Evolutionary conservation across 176 grass and related monocot species (phyloP).

Genomic region (Phoenix roebelenii): DNA sequence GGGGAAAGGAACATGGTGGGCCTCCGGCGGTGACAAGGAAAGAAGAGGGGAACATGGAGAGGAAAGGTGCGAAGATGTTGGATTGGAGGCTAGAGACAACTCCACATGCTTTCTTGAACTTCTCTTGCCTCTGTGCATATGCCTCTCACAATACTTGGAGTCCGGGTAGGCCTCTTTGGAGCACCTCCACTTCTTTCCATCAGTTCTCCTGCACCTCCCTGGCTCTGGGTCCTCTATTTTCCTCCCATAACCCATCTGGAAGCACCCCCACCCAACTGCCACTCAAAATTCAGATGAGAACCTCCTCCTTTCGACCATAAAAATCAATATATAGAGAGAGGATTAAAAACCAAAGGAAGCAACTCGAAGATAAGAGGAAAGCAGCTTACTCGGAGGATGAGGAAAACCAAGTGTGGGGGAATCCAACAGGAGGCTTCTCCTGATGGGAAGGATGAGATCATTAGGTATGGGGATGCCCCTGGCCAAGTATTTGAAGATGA

Average conservation of each 20-base stretch:
- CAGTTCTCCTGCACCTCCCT: conserved; percentile 34
- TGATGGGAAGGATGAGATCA: conserved; percentile 17
- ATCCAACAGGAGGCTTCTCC: conserved; percentile 11
- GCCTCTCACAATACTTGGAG: conserved; percentile 43
- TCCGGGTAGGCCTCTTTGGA: conserved; percentile 34
- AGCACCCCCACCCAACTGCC: conserved; percentile 27
- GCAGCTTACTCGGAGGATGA: conserved; percentile 5
- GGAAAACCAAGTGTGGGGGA: conserved; percentile 2
- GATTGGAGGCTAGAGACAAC: conserved; percentile 35
- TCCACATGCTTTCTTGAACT: conserved; percentile 57
- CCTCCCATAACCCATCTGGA: conserved; percentile 18
- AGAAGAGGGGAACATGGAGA: conserved; percentile 2
- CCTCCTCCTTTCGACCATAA: no score
- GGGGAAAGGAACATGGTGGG: conserved; percentile 1
- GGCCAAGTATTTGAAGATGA: conserved; percentile 17
- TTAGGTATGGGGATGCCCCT: conserved; percentile 4
- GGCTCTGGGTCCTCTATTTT: conserved; percentile 34
- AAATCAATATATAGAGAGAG: no score
- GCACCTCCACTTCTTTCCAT: conserved; percentile 47
- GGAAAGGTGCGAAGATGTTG: conserved; percentile 10
- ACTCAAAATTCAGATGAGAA: no score
- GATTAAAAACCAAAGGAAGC: no score
- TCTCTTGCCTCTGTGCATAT: conserved; percentile 43
- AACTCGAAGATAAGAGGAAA: no score
- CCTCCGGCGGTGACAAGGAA: conserved; percentile 1